Evolutionary conservation across 1,139 yeast genomes (phyloP), one percentile per base, ranked within the genome.

Genomic region (Petasospora fabianii): DNA sequence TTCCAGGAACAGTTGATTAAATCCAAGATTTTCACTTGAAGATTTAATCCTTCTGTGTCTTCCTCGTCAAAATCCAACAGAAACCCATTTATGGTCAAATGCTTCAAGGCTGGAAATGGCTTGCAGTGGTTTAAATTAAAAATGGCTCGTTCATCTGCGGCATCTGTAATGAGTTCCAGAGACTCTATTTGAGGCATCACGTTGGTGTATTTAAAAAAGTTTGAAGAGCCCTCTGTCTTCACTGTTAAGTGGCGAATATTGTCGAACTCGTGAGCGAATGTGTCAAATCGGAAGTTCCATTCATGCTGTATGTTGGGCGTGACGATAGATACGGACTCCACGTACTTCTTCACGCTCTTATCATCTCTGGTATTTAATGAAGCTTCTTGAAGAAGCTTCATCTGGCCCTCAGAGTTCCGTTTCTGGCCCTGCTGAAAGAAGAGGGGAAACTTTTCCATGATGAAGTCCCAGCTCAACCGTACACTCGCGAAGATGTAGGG

Each of bases 1-100:
- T 56, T 48, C 65, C 65, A 60, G 6, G 55, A 53, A 38, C 65
- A 60, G 32, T 60, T 51, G 13, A 47, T 41, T 17, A 60, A 38
- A 9, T 48, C 47, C 24, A 60, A 38, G 6, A 32, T 44, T 11
- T 42, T 39, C 10, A 54, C 41, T 1, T 33, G 26, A 9, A 49
- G 36, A 3, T 41, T 34, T 21, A 47, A 26, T 1, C 44, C 50
- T 3, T 37, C 36, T 2, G 42, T 8, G 35, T 56, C 55, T 3
- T 53, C 56, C 6, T 48, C 49, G 19, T 56, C 58, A 30, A 55
- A 53, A 29, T 58, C 61, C 16, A 60, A 52, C 9, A 47, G 42
- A 30, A 56, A 60, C n/a, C 60, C 58, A 27, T 47, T 38, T 15
- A 59, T 39, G 1, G 46, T 44, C 16, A 60, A 37, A 7, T 44